These are phyloP conservation scores for Podaxis carcinomalis DNA, from an alignment of 768 basidiomycete genomes.

Conservation along the genomic window DNA sequence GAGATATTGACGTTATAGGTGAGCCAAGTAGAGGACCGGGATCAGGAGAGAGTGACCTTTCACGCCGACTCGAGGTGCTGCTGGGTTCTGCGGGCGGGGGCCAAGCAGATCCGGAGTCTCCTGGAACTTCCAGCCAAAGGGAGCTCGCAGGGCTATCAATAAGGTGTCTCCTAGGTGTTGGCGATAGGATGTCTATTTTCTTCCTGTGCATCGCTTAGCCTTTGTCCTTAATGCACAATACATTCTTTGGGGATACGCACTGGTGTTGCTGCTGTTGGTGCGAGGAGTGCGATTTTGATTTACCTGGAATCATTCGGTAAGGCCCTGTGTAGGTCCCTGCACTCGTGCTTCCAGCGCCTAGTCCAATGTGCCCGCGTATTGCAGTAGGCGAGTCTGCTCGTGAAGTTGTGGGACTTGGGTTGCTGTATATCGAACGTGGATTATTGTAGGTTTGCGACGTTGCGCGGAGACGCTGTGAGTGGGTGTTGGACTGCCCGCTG, in stretches of 20 bases:
- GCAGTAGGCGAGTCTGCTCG: constrained; percentile 5
- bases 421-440: constrained; percentile 24
- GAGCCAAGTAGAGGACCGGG: background rate
- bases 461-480: constrained; percentile 17
- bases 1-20: background rate
- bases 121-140: constrained; percentile 42
- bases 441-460: constrained; percentile 22
- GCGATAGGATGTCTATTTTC: constrained; percentile 44
- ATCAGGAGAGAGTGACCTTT: background rate
- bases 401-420: constrained; percentile 22
- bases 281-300: background rate
- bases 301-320: constrained; percentile 9
- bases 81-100: background rate
- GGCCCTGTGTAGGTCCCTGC: background rate
- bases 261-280: background rate
- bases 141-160: constrained; percentile 56
- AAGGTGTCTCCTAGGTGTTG: constrained; percentile 62
- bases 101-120: constrained; percentile 27
- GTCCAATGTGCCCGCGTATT: background rate
- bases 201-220: constrained; percentile 4
- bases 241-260: background rate
- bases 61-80: background rate
- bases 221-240: background rate
- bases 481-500: constrained; percentile 14
- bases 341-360: background rate